Percentiles rank a stretch among this genome's conserved stretches.
phyloP scores from a whole-genome alignment of 202 grass and related monocot species.

The Sporobolus alterniflorus region DNA sequence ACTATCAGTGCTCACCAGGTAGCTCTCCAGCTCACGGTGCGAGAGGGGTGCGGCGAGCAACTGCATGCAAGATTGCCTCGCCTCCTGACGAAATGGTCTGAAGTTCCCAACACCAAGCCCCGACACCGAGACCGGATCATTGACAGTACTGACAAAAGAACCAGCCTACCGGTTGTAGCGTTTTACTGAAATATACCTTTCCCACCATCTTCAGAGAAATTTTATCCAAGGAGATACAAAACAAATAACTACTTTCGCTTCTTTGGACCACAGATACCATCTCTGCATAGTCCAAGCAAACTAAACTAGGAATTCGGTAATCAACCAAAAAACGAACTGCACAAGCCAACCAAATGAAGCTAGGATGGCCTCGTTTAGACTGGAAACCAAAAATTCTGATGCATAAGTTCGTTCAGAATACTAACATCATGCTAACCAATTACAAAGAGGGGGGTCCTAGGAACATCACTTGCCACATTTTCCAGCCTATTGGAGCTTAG shows the following conservation, averaged over 20 bases:
- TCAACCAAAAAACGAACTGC: conserved; percentile 9
- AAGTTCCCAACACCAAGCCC: conserved; percentile 39
- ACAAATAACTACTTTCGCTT: background rate
- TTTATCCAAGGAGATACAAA: too few relatives aligned
- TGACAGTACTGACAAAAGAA: background rate
- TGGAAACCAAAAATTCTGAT: conserved; percentile 24
- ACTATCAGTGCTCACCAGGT: too few relatives aligned
- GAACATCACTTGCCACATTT: conserved; percentile 11
- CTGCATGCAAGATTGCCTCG: conserved; percentile 40
- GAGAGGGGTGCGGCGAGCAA: conserved; percentile 64
- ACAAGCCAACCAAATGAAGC: background rate
- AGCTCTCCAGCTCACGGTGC: conserved; percentile 61
- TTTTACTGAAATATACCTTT: background rate
- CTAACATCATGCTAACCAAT: conserved; percentile 42
- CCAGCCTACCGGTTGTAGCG: background rate
- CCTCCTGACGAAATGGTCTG: conserved; percentile 54
- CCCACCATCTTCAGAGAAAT: too few relatives aligned
- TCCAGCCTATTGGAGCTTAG: conserved; percentile 23
- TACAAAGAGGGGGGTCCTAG: conserved; percentile 34
- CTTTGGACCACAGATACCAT: background rate
- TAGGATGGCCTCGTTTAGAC: conserved; percentile 29
- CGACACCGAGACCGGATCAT: too few relatives aligned
- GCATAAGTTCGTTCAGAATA: conserved; percentile 30
- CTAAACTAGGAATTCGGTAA: background rate
- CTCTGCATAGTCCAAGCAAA: background rate